phyloP scores from a whole-genome alignment of 164 flowering plant genomes.

The Pachysandra terminalis region DNA sequence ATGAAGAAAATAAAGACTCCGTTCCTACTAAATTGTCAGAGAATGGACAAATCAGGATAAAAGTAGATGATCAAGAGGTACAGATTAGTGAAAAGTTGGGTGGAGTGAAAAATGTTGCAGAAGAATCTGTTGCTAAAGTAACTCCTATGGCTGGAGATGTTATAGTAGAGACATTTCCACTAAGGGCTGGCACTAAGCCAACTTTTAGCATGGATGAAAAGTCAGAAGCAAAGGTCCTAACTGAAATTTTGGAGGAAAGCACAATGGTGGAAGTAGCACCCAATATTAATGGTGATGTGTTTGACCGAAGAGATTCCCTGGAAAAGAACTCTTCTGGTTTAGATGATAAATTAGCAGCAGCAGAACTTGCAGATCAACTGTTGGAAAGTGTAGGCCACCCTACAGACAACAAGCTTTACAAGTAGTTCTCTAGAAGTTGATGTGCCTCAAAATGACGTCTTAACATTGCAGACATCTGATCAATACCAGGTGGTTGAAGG shows the following conservation, averaged over 20 bases:
- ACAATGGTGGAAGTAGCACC: slow-evolving; percentile 9
- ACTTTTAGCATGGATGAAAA: slow-evolving; percentile 14
- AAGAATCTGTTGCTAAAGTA: slow-evolving; percentile 14
- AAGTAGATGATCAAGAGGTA: slow-evolving; percentile 7
- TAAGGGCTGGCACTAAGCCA: slow-evolving; percentile 22
- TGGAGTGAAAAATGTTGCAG: slow-evolving; percentile 10
- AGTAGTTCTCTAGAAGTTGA: slow-evolving; percentile 13
- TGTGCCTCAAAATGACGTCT: slow-evolving; percentile 11
- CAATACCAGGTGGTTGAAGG: slow-evolving; percentile 13
- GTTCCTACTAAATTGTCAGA: slow-evolving; percentile 9
- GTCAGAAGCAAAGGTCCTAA: slow-evolving; percentile 9
- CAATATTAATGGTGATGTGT: neutral
- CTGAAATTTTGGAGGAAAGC: slow-evolving; percentile 13
- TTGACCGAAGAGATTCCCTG: slow-evolving; percentile 6
- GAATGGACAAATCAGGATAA: neutral
- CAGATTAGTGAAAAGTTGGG: slow-evolving; percentile 19
- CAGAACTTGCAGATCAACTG: slow-evolving; percentile 9
- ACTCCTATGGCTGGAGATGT: slow-evolving; percentile 25
- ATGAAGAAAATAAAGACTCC: slow-evolving; percentile 15
- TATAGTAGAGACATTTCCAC: slow-evolving; percentile 58
- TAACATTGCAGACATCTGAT: slow-evolving; percentile 11
- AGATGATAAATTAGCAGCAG: slow-evolving; percentile 9
- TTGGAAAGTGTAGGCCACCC: slow-evolving; percentile 13
- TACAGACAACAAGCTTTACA: neutral
- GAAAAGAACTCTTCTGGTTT: slow-evolving; percentile 8